Evolutionary conservation across 179 eudicot genomes (phyloP), one percentile per base, ranked within the genome.

Genomic region (Silene noctiflora): DNA sequence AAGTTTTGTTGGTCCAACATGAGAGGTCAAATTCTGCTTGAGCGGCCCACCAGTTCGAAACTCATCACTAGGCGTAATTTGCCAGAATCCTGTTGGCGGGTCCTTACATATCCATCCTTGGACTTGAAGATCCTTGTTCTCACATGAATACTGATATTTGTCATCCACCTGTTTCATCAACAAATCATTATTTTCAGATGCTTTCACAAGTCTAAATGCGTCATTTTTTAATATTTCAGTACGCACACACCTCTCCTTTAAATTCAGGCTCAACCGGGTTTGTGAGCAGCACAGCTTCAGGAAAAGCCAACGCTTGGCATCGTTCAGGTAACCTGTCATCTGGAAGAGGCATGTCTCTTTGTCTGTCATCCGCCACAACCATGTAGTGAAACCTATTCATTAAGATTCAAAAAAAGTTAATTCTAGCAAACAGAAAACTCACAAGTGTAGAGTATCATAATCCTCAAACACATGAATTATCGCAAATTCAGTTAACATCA

Each of bases 81-180:
- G 97, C 99, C 99, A 95, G 80, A 95, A 90, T 6, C 99, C 99
- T 10, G 91, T 89, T 0, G 95, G 89, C n/a, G 92, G 90, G 22
- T 89, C 86, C 65, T 75, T 82, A 64, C 87, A 87, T 72, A 93
- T 93, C 98, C 98, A 95, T 12, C 99, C 99, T 29, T 95, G 99
- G 10, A 95, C 96, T 46, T 83, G 86, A 6, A 88, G 84, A 77
- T 95, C 97, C 86, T 87, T 87, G 79, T 95, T 84, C 67, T 90
- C 93, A 71, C 94, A 87, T 1, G 99, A 93, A 67, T 95, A 95
- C 77, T 93, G 90, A 68, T 93, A 95, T 81, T 95, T 95, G 80
- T 95, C 99, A 88, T 95, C 99, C 64, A 95, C 98, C 97, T 92
- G 67, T n/a, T 64, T 63, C 71, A 44, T 7, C 39, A 31, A 31